These are phyloP conservation scores for Paulownia fortunei DNA, from an alignment of 257 asterid species.

Conservation along the genomic window DNA sequence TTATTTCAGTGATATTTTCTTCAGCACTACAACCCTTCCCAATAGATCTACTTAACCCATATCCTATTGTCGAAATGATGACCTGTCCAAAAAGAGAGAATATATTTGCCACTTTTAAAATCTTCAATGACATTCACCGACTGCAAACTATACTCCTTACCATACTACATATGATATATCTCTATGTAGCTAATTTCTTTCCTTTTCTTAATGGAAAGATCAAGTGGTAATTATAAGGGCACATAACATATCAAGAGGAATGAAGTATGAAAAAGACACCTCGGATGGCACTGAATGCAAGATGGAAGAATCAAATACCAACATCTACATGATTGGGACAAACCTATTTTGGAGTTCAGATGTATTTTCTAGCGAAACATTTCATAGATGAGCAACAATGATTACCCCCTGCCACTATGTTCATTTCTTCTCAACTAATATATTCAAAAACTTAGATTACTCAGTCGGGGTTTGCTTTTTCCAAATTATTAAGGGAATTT, in stretches of 20 bases:
- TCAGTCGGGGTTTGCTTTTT: neutral
- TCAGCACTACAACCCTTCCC: neutral
- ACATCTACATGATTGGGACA: neutral
- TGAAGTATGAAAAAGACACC: neutral
- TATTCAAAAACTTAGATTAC: neutral
- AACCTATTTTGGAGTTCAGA: neutral
- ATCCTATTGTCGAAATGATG: conserved; percentile 4
- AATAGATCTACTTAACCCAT: neutral
- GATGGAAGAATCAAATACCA: neutral
- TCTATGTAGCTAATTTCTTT: neutral
- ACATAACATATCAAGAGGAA: neutral
- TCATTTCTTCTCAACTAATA: neutral
- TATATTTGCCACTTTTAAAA: neutral
- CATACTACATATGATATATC: no score
- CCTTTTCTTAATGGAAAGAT: no score
- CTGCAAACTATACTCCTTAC: neutral
- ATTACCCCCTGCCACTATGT: neutral
- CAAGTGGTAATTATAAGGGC: neutral
- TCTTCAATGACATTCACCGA: neutral
- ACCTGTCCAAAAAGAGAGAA: neutral
- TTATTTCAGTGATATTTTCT: neutral
- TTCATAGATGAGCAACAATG: neutral
- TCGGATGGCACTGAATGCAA: neutral
- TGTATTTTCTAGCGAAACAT: neutral
- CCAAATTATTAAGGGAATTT: neutral